These are phyloP conservation scores for Aureobasidium sp. DNA, from an alignment of 2,329 filamentous ascomycete genomes.

Conservation along the genomic window DNA sequence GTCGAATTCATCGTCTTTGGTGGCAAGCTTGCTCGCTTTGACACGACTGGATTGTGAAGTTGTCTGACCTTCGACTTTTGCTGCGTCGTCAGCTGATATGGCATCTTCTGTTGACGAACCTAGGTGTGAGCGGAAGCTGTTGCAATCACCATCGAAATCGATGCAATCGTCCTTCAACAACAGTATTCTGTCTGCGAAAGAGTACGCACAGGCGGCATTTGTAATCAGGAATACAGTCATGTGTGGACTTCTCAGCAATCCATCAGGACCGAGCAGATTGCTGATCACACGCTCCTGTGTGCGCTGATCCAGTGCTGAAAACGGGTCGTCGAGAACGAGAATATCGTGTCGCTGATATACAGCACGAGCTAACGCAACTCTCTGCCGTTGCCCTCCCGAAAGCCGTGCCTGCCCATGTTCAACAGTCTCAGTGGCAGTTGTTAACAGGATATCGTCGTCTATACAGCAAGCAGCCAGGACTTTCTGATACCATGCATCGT, in stretches of 20 bases:
- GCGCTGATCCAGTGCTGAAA: constrained; percentile 44
- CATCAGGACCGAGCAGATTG: constrained; percentile 38
- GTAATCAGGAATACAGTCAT: background rate
- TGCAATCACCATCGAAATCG: background rate
- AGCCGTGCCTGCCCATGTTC: constrained; percentile 45
- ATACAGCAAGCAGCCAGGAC: constrained; percentile 18
- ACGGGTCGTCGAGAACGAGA: constrained; percentile 46
- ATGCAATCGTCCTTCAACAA: background rate
- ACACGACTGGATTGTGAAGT: background rate
- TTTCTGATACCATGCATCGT: constrained; percentile 30
- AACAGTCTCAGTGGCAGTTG: constrained; percentile 38
- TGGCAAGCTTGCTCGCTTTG: background rate
- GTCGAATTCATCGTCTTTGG: background rate
- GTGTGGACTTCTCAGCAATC: constrained; percentile 33
- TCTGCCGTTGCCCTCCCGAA: constrained; percentile 47
- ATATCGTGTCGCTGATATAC: constrained; percentile 45
- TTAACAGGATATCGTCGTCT: constrained; percentile 24
- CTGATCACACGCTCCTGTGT: constrained; percentile 45
- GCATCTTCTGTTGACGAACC: background rate
- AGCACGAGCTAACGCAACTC: constrained; percentile 48
- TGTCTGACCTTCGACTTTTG: background rate
- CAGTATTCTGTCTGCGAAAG: background rate
- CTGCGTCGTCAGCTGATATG: background rate
- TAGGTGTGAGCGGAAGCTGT: background rate
- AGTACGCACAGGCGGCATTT: background rate